phyloP scores from a whole-genome alignment of 129 eudicot genomes.

The Flaveria sonorensis region DNA sequence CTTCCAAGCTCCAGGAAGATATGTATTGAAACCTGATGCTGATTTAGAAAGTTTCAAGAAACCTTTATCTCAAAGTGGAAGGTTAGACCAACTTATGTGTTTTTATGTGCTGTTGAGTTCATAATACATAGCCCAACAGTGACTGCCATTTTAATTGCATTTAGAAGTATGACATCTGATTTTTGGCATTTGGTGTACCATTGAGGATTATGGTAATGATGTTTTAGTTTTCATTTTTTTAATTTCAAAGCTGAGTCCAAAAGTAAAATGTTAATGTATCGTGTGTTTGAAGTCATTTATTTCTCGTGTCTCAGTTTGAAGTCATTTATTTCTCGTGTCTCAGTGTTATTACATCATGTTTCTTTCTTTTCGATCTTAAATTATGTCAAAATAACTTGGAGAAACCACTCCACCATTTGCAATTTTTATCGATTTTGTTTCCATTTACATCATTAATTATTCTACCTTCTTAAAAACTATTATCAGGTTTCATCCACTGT shows the following conservation, averaged over 20 bases:
- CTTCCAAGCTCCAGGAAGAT: slow-evolving; percentile 81
- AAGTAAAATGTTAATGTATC: neutral
- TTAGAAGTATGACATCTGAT: slow-evolving; percentile 9
- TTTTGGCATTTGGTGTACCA: neutral
- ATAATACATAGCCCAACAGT: neutral
- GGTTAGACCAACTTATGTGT: slow-evolving; percentile 41
- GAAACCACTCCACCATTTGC: slow-evolving; percentile 23
- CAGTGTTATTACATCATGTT: neutral
- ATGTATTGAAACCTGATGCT: slow-evolving; percentile 66
- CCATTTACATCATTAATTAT: neutral
- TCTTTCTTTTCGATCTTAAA: neutral
- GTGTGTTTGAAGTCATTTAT: neutral
- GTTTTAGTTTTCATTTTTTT: neutral
- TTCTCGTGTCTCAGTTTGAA: neutral
- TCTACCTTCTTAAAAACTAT: neutral
- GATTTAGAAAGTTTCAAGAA: slow-evolving; percentile 62
- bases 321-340: neutral
- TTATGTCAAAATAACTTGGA: slow-evolving; percentile 33
- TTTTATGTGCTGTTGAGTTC: neutral
- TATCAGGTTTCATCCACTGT: slow-evolving; percentile 3
- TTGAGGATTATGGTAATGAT: neutral
- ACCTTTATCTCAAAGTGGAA: slow-evolving; percentile 57
- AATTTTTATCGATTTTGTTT: neutral
- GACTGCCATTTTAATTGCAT: slow-evolving; percentile 10
- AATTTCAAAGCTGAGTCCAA: neutral